Evolutionary conservation across 768 basidiomycete species (phyloP).

Genomic region (Gymnopilus junonius): DNA sequence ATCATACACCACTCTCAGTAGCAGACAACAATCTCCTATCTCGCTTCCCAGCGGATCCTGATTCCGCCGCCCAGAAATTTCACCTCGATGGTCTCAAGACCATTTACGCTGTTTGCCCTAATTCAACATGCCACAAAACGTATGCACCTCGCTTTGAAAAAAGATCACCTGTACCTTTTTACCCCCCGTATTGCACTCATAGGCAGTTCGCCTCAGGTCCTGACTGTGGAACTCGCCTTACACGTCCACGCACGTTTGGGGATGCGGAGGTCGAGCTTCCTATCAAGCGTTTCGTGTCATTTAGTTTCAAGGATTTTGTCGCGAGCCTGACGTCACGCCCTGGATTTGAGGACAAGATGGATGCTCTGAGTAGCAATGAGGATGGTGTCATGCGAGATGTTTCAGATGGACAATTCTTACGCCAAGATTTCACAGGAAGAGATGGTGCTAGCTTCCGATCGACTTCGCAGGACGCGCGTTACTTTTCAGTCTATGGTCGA

Average conservation of each 20-base stretch:
- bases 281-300: conserved; percentile 23
- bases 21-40: background rate
- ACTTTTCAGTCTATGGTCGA: conserved; percentile 37
- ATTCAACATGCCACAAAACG: conserved; percentile 15
- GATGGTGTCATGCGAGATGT: background rate
- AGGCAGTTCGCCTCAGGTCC: conserved; percentile 3
- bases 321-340: conserved; percentile 25
- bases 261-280: conserved; percentile 9
- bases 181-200: conserved; percentile 4
- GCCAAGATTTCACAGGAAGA: conserved; percentile 23
- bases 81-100: conserved; percentile 10
- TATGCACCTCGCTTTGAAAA: conserved; percentile 15
- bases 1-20: background rate
- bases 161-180: conserved; percentile 8
- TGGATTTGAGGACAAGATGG: conserved; percentile 32
- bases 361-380: conserved; percentile 6
- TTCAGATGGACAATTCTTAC: conserved; percentile 14
- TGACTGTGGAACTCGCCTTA: conserved; percentile 12
- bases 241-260: background rate
- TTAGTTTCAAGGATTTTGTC: conserved; percentile 28
- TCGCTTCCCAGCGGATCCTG: background rate
- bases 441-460: conserved; percentile 29
- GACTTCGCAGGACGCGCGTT: conserved; percentile 19
- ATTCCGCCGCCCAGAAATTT: background rate
- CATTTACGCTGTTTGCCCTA: conserved; percentile 20